phyloP scores from a whole-genome alignment of 352 stramenopile genomes.

The Globisporangium ultimum region DNA sequence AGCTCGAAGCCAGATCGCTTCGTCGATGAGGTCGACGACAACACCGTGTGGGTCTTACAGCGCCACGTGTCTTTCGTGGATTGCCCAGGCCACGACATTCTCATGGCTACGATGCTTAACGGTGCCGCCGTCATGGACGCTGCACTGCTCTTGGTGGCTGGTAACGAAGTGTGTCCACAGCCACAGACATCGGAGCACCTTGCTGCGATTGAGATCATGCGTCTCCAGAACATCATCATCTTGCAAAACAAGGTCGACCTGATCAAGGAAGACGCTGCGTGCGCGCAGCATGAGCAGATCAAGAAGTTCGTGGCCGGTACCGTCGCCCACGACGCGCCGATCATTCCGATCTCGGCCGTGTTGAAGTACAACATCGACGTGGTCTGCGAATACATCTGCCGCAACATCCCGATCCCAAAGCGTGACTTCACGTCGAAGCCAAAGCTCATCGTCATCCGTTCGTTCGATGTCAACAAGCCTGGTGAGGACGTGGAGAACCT shows the following conservation, averaged over 20 bases:
- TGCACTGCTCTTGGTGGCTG: constrained; percentile 97
- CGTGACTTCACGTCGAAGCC: constrained; percentile 98
- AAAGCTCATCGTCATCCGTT: constrained; percentile 99
- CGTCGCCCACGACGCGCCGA: constrained; percentile 95
- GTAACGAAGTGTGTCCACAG: constrained; percentile 98
- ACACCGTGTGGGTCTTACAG: constrained; percentile 89
- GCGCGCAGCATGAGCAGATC: constrained; percentile 97
- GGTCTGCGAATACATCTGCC: constrained; percentile 99
- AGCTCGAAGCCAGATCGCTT: constrained; percentile 88
- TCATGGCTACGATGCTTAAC: constrained; percentile 99
- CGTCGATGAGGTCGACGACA: constrained; percentile 83
- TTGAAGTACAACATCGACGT: constrained; percentile 99
- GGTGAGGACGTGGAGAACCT: constrained; percentile 98
- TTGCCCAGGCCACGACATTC: constrained; percentile 99
- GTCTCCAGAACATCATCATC: constrained; percentile 99
- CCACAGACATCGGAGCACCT: constrained; percentile 99
- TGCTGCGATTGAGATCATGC: constrained; percentile 99
- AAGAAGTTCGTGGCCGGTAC: constrained; percentile 90
- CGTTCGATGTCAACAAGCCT: constrained; percentile 99
- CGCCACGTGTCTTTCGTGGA: constrained; percentile 99
- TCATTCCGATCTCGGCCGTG: constrained; percentile 99
- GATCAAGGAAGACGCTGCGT: constrained; percentile 98
- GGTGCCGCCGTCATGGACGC: constrained; percentile 99
- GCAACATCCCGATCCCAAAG: constrained; percentile 98
- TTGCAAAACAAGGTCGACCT: constrained; percentile 99